Evolutionary conservation across 2,329 filamentous ascomycete genomes (phyloP).

Genomic region (Tolypocladium nubicola): DNA sequence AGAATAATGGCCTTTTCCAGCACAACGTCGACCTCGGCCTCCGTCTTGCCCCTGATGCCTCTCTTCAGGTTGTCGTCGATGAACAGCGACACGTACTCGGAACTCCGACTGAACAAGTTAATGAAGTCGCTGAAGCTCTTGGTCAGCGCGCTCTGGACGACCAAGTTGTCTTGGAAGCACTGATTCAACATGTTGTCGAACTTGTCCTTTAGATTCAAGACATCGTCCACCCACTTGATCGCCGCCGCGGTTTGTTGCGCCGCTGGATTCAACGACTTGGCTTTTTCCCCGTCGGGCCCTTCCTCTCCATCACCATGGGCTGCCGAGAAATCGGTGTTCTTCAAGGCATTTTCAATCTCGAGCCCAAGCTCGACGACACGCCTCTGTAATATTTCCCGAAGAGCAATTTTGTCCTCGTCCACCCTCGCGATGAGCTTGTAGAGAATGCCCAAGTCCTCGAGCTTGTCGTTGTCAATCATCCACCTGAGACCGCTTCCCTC

Average conservation of each 20-base stretch:
- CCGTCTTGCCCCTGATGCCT: constrained; percentile 85
- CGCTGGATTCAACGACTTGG: constrained; percentile 30
- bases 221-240: constrained; percentile 91
- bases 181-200: constrained; percentile 69
- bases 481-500: constrained; percentile 73
- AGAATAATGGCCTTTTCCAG: constrained; percentile 85
- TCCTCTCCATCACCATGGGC: constrained; percentile 33
- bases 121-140: constrained; percentile 89
- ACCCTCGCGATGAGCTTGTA: constrained; percentile 72
- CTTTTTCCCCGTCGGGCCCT: constrained; percentile 29
- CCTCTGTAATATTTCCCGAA: constrained; percentile 61
- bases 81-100: constrained; percentile 90
- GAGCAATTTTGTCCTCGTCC: constrained; percentile 58
- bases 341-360: constrained; percentile 65
- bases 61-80: constrained; percentile 95
- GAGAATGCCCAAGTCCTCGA: constrained; percentile 68
- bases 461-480: constrained; percentile 86
- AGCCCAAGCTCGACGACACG: constrained; percentile 70
- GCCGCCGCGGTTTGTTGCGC: constrained; percentile 80
- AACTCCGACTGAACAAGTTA: constrained; percentile 74
- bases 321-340: constrained; percentile 42
- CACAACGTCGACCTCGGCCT: constrained; percentile 71
- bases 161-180: constrained; percentile 66
- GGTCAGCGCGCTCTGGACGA: constrained; percentile 71
- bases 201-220: constrained; percentile 75